Evolutionary conservation across 2,329 filamentous ascomycete genomes (phyloP).

Genomic region (Colletotrichum spaethianum): DNA sequence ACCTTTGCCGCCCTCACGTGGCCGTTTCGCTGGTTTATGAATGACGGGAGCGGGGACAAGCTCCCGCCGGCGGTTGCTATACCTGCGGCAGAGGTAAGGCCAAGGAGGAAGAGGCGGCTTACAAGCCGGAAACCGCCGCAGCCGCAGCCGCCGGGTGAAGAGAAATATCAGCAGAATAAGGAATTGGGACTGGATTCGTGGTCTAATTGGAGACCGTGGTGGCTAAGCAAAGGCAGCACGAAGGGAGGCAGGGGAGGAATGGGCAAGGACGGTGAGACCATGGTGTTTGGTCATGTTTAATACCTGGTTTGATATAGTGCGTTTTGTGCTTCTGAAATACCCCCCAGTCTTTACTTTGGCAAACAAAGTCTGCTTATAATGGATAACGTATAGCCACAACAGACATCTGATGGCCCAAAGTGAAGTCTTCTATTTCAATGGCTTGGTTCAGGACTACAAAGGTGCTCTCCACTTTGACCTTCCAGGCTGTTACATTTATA

Average conservation of each 20-base stretch:
- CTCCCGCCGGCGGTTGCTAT: neutral
- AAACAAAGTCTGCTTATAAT: neutral
- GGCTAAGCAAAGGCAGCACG: neutral
- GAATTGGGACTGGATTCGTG: constrained; percentile 9
- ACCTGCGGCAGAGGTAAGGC: constrained; percentile 24
- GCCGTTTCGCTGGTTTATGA: constrained; percentile 13
- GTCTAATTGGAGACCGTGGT: constrained; percentile 10
- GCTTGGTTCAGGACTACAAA: neutral
- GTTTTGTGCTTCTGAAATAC: neutral
- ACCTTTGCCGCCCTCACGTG: constrained; percentile 13
- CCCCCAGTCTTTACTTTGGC: neutral
- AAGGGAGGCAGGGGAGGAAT: neutral
- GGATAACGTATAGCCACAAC: neutral
- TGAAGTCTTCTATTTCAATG: no score
- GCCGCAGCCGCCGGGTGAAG: neutral
- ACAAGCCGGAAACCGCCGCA: constrained; percentile 23
- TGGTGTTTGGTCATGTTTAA: constrained; percentile 10
- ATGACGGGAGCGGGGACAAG: neutral
- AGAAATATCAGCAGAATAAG: neutral
- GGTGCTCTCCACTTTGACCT: neutral
- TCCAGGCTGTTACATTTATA: neutral
- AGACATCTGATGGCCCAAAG: neutral
- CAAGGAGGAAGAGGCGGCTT: constrained; percentile 39
- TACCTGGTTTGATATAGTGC: neutral
- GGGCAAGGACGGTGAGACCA: neutral